Base-by-base conservation (phyloP, 371 early-diverging fungal genomes). In the Funneliformis caledonium region DNA sequence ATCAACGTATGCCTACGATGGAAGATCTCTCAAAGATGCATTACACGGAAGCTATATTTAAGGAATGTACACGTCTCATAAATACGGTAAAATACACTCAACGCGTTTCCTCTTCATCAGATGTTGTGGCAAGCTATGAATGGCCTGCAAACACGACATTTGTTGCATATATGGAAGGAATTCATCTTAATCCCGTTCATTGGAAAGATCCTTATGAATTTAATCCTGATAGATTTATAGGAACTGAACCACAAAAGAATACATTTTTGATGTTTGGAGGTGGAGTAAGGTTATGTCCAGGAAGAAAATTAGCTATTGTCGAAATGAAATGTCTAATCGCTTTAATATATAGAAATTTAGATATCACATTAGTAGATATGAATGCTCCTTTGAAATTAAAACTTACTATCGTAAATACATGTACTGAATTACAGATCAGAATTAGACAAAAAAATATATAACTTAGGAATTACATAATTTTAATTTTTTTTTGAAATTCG, bases 251-350 rank as follows among this genome's bases (percentile, higher is more conserved):
- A 26, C 26, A 26, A 26, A 26, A 26, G 26, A 26, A 26, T 26
- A 26, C 26, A 26, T 26, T 26, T 26, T 26, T 26, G 26, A 26
- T 26, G 26, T 26, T 26, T 26, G 64, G 76, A n/a, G 64, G 64
- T 22, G 76, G 76, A 0, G 31, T 76, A 16, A 7, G 64, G 14
- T 31, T 42, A 31, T 76, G 76, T 62, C 76, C 76, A 37, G 76
- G 76, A 5, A 8, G 76, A n/a, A 43, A 76, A 16, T 62, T 76
- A 37, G 76, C 64, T 8, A 43, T 62, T 62, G 42, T n/a, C 1
- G 42, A 16, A 37, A 42, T 62, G 3, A 76, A 76, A 47, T 43
- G 12, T 45, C 45, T 76, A 9, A 60, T 76, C 8, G 76, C 22
- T 37, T 45, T 76, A 26, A 4, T 76, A 22, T 76, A 43, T 42